phyloP scores from a whole-genome alignment of 371 early-diverging fungal species.

The Batkoa obscura region DNA sequence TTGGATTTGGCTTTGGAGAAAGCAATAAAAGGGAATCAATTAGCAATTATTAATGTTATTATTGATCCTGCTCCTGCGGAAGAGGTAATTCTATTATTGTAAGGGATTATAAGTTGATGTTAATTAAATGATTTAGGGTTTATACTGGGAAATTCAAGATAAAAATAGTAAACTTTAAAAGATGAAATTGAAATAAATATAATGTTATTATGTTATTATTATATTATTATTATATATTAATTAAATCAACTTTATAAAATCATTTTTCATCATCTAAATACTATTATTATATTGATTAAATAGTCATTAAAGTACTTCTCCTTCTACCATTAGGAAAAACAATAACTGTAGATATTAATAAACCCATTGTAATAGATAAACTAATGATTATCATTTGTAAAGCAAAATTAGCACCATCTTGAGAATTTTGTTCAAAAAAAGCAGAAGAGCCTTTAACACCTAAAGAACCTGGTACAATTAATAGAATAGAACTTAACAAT shows the following conservation, averaged over 20 bases:
- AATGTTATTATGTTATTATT: no score
- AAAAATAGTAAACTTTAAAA: no score
- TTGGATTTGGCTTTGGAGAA: not conserved
- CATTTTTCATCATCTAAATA: no score
- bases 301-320: conserved; percentile 35
- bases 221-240: no score
- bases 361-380: conserved; percentile 29
- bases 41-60: conserved; percentile 1
- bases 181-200: no score
- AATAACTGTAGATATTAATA: conserved; percentile 29
- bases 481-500: conserved; percentile 26
- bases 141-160: no score
- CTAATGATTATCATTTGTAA: conserved; percentile 25
- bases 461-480: conserved; percentile 34
- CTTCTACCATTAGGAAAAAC: conserved; percentile 31
- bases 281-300: no score
- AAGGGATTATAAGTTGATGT: no score
- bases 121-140: no score
- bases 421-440: conserved; percentile 16
- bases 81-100: no score
- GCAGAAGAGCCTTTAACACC: conserved; percentile 17
- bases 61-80: conserved; percentile 3
- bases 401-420: conserved; percentile 26
- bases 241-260: no score
- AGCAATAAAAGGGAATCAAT: not conserved